phyloP scores from a whole-genome alignment of 2,329 filamentous ascomycete species.

The Clarireedia hainanense region DNA sequence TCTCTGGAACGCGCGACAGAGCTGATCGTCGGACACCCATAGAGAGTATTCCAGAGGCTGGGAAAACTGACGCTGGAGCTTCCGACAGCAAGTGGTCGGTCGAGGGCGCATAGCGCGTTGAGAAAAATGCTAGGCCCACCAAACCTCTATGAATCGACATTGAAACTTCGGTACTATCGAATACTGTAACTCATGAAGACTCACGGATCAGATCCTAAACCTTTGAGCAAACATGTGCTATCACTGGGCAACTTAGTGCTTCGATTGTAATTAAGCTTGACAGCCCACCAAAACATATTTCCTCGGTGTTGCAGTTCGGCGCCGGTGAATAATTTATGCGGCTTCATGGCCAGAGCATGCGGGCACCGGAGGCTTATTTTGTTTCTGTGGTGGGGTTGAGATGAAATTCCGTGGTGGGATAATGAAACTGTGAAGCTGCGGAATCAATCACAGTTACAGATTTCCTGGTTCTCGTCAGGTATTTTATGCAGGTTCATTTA shows the following conservation, averaged over 20 bases:
- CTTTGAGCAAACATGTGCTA: not conserved
- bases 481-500: no score
- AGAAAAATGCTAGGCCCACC: conserved; percentile 3
- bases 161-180: not conserved
- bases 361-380: not conserved
- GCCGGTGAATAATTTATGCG: not conserved
- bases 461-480: no score
- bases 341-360: not conserved
- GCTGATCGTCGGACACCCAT: conserved; percentile 52
- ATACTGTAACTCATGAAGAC: not conserved
- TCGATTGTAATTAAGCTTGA: no score
- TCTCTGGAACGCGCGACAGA: conserved; percentile 42
- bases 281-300: no score
- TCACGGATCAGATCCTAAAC: not conserved
- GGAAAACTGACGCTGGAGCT: conserved; percentile 35
- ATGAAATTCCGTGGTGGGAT: not conserved
- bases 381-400: not conserved
- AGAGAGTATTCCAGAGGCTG: conserved; percentile 35
- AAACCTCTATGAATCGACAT: conserved; percentile 8
- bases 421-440: not conserved
- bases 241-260: no score
- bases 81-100: conserved; percentile 42
- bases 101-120: conserved; percentile 37
- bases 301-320: not conserved
- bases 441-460: not conserved